A percentile compares a stretch with the other conserved stretches of the same genome.
Conservation (phyloP, 768 basidiomycete species). For the Russula ochroleuca region DNA sequence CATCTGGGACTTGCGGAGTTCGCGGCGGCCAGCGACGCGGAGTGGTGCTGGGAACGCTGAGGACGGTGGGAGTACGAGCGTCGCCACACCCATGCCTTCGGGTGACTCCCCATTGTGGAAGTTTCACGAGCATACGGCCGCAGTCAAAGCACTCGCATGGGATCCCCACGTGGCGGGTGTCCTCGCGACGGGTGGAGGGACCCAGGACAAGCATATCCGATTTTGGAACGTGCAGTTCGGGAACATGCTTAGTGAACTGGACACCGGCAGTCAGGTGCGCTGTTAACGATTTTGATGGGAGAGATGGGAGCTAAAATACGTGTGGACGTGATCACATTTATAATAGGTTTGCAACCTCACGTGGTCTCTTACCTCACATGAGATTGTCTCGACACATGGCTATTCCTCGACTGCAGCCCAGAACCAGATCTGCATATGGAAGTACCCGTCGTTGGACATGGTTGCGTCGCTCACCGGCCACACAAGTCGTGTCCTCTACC, state of each 20-base stretch:
- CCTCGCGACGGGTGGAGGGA: constrained; percentile 92
- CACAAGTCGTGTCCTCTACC: constrained; percentile 89
- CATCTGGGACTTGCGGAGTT: constrained; percentile 88
- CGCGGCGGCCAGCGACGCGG: constrained; percentile 38
- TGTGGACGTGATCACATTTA: background rate
- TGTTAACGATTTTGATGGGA: background rate
- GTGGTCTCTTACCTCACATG: constrained; percentile 93
- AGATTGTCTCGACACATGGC: constrained; percentile 96
- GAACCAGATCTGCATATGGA: constrained; percentile 96
- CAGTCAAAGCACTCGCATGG: constrained; percentile 98
- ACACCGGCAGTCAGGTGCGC: constrained; percentile 92
- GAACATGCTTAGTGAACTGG: constrained; percentile 76
- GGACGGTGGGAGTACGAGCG: constrained; percentile 32
- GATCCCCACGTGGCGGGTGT: constrained; percentile 91
- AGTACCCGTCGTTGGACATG: constrained; percentile 89
- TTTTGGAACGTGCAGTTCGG: constrained; percentile 96
- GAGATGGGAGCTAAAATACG: background rate
- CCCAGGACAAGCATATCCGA: constrained; percentile 96
- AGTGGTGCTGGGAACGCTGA: constrained; percentile 32
- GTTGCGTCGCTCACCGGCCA: constrained; percentile 94
- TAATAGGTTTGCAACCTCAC: constrained; percentile 91
- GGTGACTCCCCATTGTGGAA: constrained; percentile 78
- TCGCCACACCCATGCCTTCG: constrained; percentile 33
- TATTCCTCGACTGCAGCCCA: constrained; percentile 91
- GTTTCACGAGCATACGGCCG: constrained; percentile 95